A percentile compares a stretch with the other conserved stretches of the same genome.
Conservation (phyloP, 1,284 basidiomycete species). For the Ustilago vetiveriae region DNA sequence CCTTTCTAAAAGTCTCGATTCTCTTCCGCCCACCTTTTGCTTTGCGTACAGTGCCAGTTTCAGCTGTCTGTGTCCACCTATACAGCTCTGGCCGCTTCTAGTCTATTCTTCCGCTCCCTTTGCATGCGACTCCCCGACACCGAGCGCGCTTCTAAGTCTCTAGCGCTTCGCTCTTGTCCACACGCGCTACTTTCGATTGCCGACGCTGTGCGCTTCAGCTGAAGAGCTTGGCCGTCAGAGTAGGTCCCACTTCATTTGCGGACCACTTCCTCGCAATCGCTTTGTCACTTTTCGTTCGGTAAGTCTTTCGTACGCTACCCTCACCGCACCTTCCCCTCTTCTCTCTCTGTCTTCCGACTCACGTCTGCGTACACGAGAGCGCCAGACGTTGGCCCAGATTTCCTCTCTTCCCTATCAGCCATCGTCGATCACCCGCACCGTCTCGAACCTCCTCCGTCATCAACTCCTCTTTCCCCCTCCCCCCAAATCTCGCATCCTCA, state of each 20-base stretch:
- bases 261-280: background rate
- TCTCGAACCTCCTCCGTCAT: no score
- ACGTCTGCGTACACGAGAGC: background rate
- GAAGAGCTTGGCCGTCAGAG: no score
- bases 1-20: no score
- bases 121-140: background rate
- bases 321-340: background rate
- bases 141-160: background rate
- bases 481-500: no score
- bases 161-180: conserved; percentile 6
- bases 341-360: background rate
- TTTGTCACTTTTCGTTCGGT: background rate
- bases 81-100: background rate
- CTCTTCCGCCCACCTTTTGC: background rate
- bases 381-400: no score
- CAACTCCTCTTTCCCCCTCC: no score
- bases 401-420: no score
- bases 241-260: conserved; percentile 22
- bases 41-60: background rate
- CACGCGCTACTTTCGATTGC: background rate
- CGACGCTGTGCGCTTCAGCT: background rate
- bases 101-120: background rate
- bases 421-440: no score
- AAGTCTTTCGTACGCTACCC: background rate
- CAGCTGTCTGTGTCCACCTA: background rate